Base-by-base conservation (phyloP, 176 grass and related monocot species). In the Carex littledalei region DNA sequence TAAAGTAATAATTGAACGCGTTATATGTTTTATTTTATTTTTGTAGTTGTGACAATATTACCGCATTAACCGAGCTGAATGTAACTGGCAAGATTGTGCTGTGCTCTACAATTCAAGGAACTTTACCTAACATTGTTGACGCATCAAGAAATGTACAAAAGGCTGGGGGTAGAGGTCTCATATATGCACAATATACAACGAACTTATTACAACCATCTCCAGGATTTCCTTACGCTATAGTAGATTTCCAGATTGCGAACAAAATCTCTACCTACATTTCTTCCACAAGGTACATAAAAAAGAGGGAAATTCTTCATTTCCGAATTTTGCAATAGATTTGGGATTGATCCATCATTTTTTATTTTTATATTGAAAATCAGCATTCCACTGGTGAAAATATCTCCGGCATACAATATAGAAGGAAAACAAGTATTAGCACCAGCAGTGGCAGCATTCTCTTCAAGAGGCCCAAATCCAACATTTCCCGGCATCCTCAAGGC, bases 401-500 rank as follows among this genome's bases (percentile, higher is more conserved):
- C 87, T 75, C 55, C 78, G 13, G 64, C 22, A 65, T 26, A 32
- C 37, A 92, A 32, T 87, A 77, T 26, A 16, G 65, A 35, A 78
- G 87, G 84, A 54, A 75, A 22, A 60, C 54, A 63, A 56, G 34
- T 89, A 70, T n/a, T 79, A 21, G 80, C 90, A 65, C 90, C 84
- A n/a, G 84, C 69, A 64, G 45, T 92, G 6, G 84, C 84, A 54
- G 56, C 80, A 55, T 92, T 92, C 41, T 92, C 90, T 53, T 87
- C 87, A 60, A 84, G 87, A 64, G 90, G 90, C 2, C 90, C 87
- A 63, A 87, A 50, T 11, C 45, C 13, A 0, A 3, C 22, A 24
- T 89, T 84, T 66, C 81, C 90, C 29, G 57, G 34, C 2, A 31
- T 92, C 11, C 87, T 92, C 34, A 92, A 92, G 90, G 90, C 86